Evolutionary conservation across 768 basidiomycete species (phyloP).

Genomic region (Phlegmacium glaucopus): DNA sequence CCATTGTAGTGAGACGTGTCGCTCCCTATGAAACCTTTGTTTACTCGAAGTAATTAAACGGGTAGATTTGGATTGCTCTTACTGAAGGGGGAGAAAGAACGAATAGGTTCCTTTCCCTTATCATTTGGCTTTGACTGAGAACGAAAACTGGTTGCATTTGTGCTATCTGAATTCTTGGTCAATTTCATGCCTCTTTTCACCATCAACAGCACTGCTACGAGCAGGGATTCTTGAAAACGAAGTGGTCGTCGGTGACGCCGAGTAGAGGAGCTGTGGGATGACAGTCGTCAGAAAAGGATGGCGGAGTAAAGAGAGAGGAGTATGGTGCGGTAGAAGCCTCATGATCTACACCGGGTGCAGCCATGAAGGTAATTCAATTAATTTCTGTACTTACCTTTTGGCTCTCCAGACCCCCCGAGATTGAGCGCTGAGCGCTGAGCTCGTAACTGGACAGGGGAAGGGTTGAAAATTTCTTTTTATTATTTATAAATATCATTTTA

Average conservation of each 20-base stretch:
- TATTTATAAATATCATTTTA: too few species aligned
- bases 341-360: not conserved
- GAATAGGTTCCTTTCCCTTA: conserved; percentile 31
- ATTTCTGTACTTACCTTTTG: too few species aligned
- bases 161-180: conserved; percentile 18
- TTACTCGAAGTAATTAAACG: not conserved
- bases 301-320: conserved; percentile 12
- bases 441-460: too few species aligned
- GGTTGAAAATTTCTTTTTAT: too few species aligned
- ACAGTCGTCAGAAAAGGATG: conserved; percentile 15
- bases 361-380: too few species aligned
- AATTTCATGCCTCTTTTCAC: conserved; percentile 13
- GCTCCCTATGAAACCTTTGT: not conserved
- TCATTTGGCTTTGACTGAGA: conserved; percentile 20
- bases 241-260: conserved; percentile 19
- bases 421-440: too few species aligned
- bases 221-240: conserved; percentile 22
- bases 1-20: not conserved
- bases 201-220: conserved; percentile 8
- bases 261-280: conserved; percentile 16
- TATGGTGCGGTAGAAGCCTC: not conserved
- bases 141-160: conserved; percentile 7
- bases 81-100: not conserved
- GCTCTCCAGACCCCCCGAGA: too few species aligned
- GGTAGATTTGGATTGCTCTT: too few species aligned